Evolutionary conservation across 225 moss, liverwort and hornwort genomes (phyloP), one percentile per base, ranked within the genome.

Genomic region (Straminergon stramineum): DNA sequence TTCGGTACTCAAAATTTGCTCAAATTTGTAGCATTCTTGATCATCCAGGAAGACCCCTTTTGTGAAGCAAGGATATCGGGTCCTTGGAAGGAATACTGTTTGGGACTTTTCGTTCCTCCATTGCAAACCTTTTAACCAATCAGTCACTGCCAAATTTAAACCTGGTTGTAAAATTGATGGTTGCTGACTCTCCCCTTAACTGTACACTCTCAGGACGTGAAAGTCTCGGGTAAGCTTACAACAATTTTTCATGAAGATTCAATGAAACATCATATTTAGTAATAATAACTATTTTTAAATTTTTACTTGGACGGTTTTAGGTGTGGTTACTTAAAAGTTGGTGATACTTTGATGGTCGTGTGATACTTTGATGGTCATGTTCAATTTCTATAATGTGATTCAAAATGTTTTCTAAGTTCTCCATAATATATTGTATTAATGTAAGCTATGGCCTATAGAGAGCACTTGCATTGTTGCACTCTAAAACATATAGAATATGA

Each of bases 381-480:
- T 75, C 7, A 31, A 75, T 11, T 75, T 31, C 12, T 18, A 48
- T 30, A 31, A 17, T 45, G 31, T 31, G 7, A 51, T 48, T 51
- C 2, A 31, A 0, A 48, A 30, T 74, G 45, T 48, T 30, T 30
- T 17, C 17, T 6, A 45, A 48, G 11, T 75, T 30, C 0, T 30
- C 1, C 1, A 17, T 45, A 48, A 0, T 48, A 2, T 1, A 48
- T 11, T 48, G 48, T 9, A 10, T 48, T 14, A 30, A 9, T 74
- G 7, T 32, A 51, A 19, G 13, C 4, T 2, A 3, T 51, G 13
- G 7, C 13, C 3, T 32, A 13, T 0, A 17, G 3, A 51, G 7
- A 13, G 7, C 20, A 75, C 13, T 0, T 75, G 0, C 32, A 32
- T 48, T 0, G 1, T 51, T 18, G 75, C 19, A 51, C 1, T 75